A percentile compares a stretch with the other conserved stretches of the same genome.
These are phyloP conservation scores for Claviceps fusiformis DNA, from an alignment of 2,329 filamentous ascomycete genomes.

Conservation along the genomic window DNA sequence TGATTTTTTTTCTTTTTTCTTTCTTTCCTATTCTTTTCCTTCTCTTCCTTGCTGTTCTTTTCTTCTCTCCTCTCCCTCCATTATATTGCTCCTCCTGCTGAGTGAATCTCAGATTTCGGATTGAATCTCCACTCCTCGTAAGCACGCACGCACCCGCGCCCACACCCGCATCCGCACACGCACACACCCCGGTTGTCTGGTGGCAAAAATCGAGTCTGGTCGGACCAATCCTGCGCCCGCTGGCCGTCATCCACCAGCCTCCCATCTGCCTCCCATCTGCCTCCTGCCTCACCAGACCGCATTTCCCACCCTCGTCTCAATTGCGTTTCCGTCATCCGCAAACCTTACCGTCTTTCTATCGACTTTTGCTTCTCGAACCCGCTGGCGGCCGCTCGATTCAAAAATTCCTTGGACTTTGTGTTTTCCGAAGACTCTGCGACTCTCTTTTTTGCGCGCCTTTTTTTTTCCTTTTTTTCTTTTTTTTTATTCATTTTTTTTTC, in stretches of 20 bases:
- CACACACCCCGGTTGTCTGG: not conserved
- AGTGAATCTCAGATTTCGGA: too few relatives aligned
- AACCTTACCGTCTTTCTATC: not conserved
- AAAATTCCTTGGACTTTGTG: too few relatives aligned
- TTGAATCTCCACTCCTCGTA: too few relatives aligned
- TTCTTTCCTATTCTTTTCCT: not conserved
- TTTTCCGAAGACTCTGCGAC: too few relatives aligned
- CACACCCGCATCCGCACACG: too few relatives aligned
- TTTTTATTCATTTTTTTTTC: not conserved
- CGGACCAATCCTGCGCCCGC: slow-evolving; percentile 3
- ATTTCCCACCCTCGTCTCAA: not conserved
- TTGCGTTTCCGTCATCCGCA: not conserved
- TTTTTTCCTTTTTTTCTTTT: not conserved
- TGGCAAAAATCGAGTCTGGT: not conserved
- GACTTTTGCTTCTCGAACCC: not conserved
- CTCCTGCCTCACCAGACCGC: not conserved
- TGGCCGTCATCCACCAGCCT: not conserved
- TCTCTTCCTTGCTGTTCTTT: not conserved
- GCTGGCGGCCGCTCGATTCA: slow-evolving; percentile 3
- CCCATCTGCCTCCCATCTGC: not conserved
- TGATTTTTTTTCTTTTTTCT: not conserved
- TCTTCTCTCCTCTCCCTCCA: not conserved
- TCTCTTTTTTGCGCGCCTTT: not conserved
- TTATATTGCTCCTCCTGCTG: too few relatives aligned
- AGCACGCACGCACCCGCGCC: not conserved